Conservation (phyloP, 441 rosid genomes). For the Eugenia klotzschiana region DNA sequence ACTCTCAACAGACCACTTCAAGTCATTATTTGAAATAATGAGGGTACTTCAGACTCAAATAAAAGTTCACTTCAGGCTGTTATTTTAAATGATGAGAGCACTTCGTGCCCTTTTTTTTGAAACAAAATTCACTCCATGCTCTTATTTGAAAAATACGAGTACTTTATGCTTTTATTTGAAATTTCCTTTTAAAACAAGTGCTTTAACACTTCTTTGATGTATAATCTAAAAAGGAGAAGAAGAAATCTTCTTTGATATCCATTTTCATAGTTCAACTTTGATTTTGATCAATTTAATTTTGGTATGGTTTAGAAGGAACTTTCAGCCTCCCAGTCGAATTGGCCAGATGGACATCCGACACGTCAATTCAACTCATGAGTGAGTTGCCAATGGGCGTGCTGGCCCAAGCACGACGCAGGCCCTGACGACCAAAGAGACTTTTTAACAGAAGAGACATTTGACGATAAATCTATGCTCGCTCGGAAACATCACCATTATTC, state of each 20-base stretch:
- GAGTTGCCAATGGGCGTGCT: not conserved
- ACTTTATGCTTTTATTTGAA: too few species aligned
- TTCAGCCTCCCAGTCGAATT: not conserved
- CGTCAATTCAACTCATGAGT: not conserved
- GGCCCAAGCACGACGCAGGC: accelerated
- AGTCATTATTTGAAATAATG: too few species aligned
- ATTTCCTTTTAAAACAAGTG: too few species aligned
- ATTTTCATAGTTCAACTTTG: not conserved
- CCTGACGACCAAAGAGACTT: not conserved
- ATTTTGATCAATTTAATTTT: not conserved
- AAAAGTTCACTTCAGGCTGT: too few species aligned
- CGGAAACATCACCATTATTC: accelerated
- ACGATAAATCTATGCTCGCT: accelerated
- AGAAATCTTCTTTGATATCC: not conserved
- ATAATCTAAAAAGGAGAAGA: not conserved
- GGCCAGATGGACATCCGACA: accelerated
- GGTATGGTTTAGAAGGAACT: not conserved
- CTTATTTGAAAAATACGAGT: too few species aligned
- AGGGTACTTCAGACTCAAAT: too few species aligned
- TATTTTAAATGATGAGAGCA: too few species aligned
- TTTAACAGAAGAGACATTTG: not conserved
- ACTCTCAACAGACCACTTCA: too few species aligned
- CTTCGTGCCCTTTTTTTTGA: too few species aligned
- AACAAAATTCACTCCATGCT: accelerated
- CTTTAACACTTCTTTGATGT: too few species aligned